Percentiles rank a stretch among this genome's conserved stretches.
Conservation (phyloP, 495 filamentous ascomycete genomes). For the Podospora pseudocomata region DNA sequence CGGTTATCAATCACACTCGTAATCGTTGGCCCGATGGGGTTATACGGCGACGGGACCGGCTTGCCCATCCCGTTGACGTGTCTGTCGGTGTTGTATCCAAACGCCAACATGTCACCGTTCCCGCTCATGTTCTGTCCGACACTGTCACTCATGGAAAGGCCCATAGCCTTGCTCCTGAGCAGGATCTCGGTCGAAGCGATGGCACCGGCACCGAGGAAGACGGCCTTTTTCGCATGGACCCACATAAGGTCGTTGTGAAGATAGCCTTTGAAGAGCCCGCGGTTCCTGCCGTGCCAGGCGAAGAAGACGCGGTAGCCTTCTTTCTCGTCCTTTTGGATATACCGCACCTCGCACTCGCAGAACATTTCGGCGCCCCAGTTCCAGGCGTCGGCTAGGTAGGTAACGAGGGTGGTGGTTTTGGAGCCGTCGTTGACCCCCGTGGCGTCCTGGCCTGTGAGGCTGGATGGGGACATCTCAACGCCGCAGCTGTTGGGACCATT, state of each 20-base stretch:
- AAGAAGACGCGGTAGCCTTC: constrained; percentile 62
- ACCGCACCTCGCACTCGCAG: constrained; percentile 65
- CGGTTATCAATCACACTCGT: constrained; percentile 63
- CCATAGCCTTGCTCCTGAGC: constrained; percentile 58
- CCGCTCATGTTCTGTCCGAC: constrained; percentile 63
- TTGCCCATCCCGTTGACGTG: constrained; percentile 55
- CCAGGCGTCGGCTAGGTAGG: constrained; percentile 68
- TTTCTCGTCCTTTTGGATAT: constrained; percentile 53
- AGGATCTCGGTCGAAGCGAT: constrained; percentile 65
- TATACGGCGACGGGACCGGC: constrained; percentile 42
- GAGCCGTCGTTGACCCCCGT: constrained; percentile 67
- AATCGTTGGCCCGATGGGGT: constrained; percentile 61
- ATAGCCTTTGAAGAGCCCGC: constrained; percentile 53
- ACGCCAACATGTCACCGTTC: constrained; percentile 64
- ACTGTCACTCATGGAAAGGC: constrained; percentile 53
- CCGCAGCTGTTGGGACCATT: constrained; percentile 58
- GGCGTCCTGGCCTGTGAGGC: constrained; percentile 56
- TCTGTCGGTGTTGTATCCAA: constrained; percentile 60
- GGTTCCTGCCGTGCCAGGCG: constrained; percentile 60
- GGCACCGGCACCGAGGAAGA: constrained; percentile 59
- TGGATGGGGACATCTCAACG: constrained; percentile 58
- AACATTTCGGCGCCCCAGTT: constrained; percentile 74
- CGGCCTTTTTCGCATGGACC: constrained; percentile 59
- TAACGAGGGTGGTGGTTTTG: constrained; percentile 62
- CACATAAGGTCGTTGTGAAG: constrained; percentile 63